Base-by-base conservation (phyloP, 768 basidiomycete genomes). In the Kwoniella bestiolae region DNA sequence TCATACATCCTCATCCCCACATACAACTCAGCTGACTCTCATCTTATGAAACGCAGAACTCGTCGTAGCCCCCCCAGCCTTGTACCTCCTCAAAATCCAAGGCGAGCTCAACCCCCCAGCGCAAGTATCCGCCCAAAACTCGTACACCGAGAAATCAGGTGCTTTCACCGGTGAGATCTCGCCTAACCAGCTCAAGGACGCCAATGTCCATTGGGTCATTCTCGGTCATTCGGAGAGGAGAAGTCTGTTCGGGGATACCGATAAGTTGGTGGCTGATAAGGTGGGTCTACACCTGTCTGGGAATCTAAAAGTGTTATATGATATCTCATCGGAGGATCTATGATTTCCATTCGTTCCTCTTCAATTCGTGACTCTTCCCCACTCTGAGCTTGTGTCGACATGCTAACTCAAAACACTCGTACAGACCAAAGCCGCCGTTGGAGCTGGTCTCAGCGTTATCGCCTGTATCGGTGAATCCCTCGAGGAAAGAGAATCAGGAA, bases 111-210 rank as follows among this genome's bases (percentile, higher is more conserved):
- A 86, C 73, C 85, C 87, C 26, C 88, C 89, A 45, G 82, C 94
- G 79, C 84, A 90, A 72, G 86, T 98, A 71, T 84, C 92, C 31
- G 94, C 94, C 18, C 94, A 99, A 83, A 98, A 98, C 84, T 87
- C 87, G 79, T 91, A 94, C 84, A 85, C 85, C 80, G 90, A 93
- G 82, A 79, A 85, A 12, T 87, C 86, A 23, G 95, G 95, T 56
- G 95, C 95, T 11, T 99, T 88, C 84, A 98, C 96, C 12, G 96
- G 96, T 65, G 96, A 99, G 83, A 91, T 91, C 84, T 95, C 94
- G 75, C 87, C 94, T 1, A 78, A 84, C 2, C 94, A 97, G 82
- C 88, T 98, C 72, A 86, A 84, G 41, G 92, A 97, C 77, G 89
- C 90, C n/a, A 85, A 84, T 5, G 87, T 98, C 63, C 90, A 90